Conservation (phyloP, 176 grass and related monocot genomes). For the Oryza meyeriana region DNA sequence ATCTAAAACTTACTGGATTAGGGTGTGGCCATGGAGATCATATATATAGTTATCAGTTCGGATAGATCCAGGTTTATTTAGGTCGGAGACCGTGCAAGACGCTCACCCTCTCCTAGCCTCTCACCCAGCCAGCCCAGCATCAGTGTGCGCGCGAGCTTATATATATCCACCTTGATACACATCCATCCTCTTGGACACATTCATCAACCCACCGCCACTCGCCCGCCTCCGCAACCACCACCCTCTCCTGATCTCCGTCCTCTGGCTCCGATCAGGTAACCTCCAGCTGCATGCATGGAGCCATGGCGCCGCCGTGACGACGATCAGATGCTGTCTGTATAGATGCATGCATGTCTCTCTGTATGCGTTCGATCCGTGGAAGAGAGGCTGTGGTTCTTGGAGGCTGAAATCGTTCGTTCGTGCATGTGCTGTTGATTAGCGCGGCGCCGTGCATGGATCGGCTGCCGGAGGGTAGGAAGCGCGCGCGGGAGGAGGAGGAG, state of each 20-base stretch:
- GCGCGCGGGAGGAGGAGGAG: slow-evolving; percentile 23
- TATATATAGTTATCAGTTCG: neutral
- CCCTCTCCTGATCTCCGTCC: neutral
- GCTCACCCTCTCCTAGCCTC: neutral
- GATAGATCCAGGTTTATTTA: slow-evolving; percentile 4
- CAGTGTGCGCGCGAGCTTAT: neutral
- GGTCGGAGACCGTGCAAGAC: slow-evolving; percentile 20
- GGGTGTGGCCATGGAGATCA: neutral
- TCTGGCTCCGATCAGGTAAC: slow-evolving; percentile 23
- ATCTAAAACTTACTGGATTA: neutral
- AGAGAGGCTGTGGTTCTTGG: too few relatives aligned
- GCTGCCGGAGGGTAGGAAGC: slow-evolving; percentile 32
- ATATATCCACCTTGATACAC: neutral
- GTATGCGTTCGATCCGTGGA: too few relatives aligned
- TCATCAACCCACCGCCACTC: slow-evolving; percentile 26
- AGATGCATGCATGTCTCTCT: slow-evolving; percentile 14
- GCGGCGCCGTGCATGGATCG: slow-evolving; percentile 41
- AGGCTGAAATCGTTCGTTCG: slow-evolving; percentile 7
- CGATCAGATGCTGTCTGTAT: neutral
- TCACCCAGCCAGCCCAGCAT: neutral
- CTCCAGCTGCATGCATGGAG: neutral
- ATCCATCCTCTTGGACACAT: slow-evolving; percentile 5
- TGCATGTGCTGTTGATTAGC: neutral
- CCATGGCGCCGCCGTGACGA: neutral
- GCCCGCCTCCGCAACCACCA: neutral